These are phyloP conservation scores for Fragaria nilgerrensis DNA, from an alignment of 306 rosid genomes.

Conservation along the genomic window DNA sequence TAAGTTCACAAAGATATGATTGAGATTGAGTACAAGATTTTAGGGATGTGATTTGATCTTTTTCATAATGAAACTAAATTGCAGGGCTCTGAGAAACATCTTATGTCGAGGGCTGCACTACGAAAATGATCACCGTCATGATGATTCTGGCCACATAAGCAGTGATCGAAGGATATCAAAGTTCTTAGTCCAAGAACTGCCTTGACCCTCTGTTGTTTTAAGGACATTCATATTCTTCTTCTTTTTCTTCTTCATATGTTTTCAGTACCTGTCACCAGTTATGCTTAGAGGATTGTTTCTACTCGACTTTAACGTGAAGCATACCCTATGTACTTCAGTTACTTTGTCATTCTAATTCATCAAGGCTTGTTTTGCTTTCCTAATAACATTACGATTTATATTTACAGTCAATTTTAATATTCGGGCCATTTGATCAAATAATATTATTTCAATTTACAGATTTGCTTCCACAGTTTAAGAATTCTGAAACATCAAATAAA, in stretches of 20 bases:
- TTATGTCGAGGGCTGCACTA: slow-evolving; percentile 66
- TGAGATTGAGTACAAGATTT: not conserved
- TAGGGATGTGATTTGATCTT: not conserved
- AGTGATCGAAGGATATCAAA: slow-evolving; percentile 31
- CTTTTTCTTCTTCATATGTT: not conserved
- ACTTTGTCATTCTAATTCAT: slow-evolving; percentile 22
- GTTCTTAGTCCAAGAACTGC: slow-evolving; percentile 29
- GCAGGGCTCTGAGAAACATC: slow-evolving; percentile 74
- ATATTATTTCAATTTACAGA: not conserved
- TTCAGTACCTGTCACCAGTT: slow-evolving; percentile 28
- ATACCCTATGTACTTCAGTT: slow-evolving; percentile 14
- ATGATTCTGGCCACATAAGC: slow-evolving; percentile 11
- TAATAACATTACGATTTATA: not conserved
- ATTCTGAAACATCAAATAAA: not conserved
- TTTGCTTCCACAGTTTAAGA: not conserved
- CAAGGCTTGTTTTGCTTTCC: not conserved
- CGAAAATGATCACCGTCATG: slow-evolving; percentile 45
- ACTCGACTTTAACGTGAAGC: slow-evolving; percentile 29
- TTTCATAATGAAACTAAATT: not conserved
- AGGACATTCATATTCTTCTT: slow-evolving; percentile 30
- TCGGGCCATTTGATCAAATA: not conserved
- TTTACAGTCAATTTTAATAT: not conserved
- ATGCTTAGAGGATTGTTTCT: slow-evolving; percentile 25
- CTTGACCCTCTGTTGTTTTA: slow-evolving; percentile 21
- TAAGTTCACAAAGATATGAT: not conserved